Percentiles rank a stretch among this genome's conserved stretches.
These are phyloP conservation scores for Leishmania mexicana DNA, from an alignment of 208 protist species.

Conservation along the genomic window DNA sequence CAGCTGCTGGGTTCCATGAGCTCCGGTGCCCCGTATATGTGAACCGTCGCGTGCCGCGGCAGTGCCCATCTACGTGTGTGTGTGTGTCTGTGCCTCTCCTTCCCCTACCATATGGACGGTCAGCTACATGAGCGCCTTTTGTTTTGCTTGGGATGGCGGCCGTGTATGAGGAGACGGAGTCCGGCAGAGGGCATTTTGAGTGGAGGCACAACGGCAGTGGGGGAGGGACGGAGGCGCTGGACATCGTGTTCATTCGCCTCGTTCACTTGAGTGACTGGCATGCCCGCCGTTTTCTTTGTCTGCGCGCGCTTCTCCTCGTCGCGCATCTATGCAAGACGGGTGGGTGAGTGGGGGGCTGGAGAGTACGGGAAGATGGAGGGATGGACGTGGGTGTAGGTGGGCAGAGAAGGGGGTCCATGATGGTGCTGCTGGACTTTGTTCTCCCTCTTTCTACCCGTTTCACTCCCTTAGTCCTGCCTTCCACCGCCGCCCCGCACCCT, in stretches of 20 bases:
- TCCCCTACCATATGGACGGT: background rate
- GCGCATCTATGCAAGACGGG: background rate
- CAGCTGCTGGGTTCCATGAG: constrained; percentile 88
- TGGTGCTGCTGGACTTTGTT: background rate
- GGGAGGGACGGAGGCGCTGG: background rate
- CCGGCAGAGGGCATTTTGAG: background rate
- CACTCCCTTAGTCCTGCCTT: background rate
- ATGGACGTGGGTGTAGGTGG: background rate
- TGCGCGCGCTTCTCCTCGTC: background rate
- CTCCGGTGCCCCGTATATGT: constrained; percentile 89
- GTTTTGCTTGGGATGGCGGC: background rate
- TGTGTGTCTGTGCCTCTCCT: background rate
- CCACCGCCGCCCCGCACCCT: background rate
- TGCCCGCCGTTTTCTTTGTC: background rate
- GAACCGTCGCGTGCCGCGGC: background rate
- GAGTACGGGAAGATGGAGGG: background rate
- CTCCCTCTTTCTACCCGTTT: background rate
- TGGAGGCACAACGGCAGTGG: background rate
- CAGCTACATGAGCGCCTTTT: background rate
- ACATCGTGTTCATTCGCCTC: background rate
- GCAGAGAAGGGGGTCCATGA: background rate
- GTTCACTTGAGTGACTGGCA: background rate
- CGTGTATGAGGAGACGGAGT: background rate
- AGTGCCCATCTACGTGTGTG: background rate
- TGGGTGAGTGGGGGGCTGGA: too few relatives aligned